Base-by-base conservation (phyloP, 306 rosid genomes). In the Sesbania bispinosa region DNA sequence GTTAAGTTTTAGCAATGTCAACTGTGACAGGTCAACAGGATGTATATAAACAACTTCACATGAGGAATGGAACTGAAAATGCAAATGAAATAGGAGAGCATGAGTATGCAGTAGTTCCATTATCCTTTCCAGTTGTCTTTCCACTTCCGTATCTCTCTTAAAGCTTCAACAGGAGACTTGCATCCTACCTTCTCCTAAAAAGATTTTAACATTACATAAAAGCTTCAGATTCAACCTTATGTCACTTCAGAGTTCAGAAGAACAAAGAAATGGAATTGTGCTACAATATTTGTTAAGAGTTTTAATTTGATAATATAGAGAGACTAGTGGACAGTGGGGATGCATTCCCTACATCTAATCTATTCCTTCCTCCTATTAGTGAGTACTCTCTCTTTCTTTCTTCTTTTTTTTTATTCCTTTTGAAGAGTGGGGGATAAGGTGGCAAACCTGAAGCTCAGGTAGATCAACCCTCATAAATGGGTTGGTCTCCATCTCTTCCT, bases 101-200 rank as follows among this genome's bases (percentile, higher is more conserved):
- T n/a, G n/a, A n/a, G 61, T 6, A 20, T 18, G 42, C 62, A 50
- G 50, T 33, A 45, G 21, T 57, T 24, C 14, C 14, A 38, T 77
- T 51, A 82, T 63, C 89, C 88, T 80, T 76, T 82, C 96, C 96
- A 87, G 43, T 71, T 81, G 87, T 81, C 96, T 78, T 89, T 89
- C 20, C 77, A 53, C 81, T 66, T 78, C 67, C 96, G 73, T 50
- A 87, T 89, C 77, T 87, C 92, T 23, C 62, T 24, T 1, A 87
- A 41, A 50, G 92, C 79, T 67, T 87, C 90, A 7, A 85, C 83
- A 0, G 88, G 92, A 45, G 88, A 81, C 41, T 60, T 55, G 69
- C 80, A 47, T 0, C 86, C 82, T 9, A 85, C 77, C 72, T 51
- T 87, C 80, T 82, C 84, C 92, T 87, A 80, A 30, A 39, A 62